phyloP scores from a whole-genome alignment of 768 basidiomycete species.

The Lanmaoa pseudosensibilis region DNA sequence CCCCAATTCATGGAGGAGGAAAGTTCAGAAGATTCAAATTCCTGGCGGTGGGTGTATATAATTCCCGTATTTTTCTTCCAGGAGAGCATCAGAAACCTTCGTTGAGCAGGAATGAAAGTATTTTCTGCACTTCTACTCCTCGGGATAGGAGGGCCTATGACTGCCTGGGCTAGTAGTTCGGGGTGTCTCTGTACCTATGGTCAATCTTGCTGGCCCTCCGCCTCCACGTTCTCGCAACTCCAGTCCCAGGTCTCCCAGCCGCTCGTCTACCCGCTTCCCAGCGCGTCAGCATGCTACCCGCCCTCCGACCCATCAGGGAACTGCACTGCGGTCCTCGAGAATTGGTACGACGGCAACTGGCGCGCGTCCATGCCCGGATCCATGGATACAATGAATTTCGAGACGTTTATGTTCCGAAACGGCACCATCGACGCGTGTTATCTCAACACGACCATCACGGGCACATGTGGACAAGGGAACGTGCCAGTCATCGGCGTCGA shows the following conservation, averaged over 20 bases:
- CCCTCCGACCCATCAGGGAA: constrained; percentile 33
- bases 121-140: background rate
- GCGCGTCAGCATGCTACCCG: constrained; percentile 21
- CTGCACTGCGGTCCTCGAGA: constrained; percentile 33
- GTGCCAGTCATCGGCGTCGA: constrained; percentile 29
- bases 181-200: constrained; percentile 20
- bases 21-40: too few relatives aligned
- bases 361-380: constrained; percentile 42
- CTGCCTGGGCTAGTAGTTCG: background rate
- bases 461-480: constrained; percentile 23
- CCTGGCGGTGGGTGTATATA: background rate
- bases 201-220: constrained; percentile 22
- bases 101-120: background rate
- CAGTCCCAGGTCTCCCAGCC: constrained; percentile 18
- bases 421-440: constrained; percentile 41
- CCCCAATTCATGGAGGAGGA: too few relatives aligned
- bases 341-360: constrained; percentile 40
- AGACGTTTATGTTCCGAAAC: constrained; percentile 38
- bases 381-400: constrained; percentile 37
- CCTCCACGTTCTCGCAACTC: constrained; percentile 12
- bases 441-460: constrained; percentile 34
- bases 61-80: background rate
- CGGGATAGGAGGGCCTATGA: background rate
- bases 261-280: constrained; percentile 15
- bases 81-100: background rate